phyloP scores from a whole-genome alignment of 129 eudicot species.

The Oenanthe sinensis region DNA sequence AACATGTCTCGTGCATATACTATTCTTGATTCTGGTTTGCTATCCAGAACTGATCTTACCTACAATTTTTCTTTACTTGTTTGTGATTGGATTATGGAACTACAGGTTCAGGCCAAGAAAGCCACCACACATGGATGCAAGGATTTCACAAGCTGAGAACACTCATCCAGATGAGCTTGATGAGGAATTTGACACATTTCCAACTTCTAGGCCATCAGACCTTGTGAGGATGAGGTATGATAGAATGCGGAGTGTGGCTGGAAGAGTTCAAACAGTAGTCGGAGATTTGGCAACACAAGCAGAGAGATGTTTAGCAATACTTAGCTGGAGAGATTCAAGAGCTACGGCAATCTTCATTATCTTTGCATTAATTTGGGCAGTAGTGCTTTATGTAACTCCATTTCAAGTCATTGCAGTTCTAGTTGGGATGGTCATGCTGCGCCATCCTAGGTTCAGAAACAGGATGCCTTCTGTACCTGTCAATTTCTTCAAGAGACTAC shows the following conservation, averaged over 20 bases:
- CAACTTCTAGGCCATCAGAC: conserved; percentile 55
- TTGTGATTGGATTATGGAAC: conserved; percentile 86
- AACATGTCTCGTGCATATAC: conserved; percentile 62
- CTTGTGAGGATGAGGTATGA: conserved; percentile 75
- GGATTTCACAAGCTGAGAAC: conserved; percentile 78
- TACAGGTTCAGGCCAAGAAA: conserved; percentile 68
- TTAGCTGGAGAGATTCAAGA: conserved; percentile 92
- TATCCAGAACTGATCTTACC: conserved; percentile 85
- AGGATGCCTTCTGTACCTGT: conserved; percentile 82
- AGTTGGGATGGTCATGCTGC: conserved; percentile 49
- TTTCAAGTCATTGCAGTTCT: conserved; percentile 69
- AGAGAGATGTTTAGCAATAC: conserved; percentile 64
- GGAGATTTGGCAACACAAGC: conserved; percentile 90
- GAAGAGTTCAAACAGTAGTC: conserved; percentile 67
- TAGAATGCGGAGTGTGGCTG: conserved; percentile 71
- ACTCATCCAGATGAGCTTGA: conserved; percentile 71
- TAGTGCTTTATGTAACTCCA: conserved; percentile 74
- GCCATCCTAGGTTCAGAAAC: conserved; percentile 78
- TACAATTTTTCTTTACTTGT: conserved; percentile 77
- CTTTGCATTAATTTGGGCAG: conserved; percentile 63
- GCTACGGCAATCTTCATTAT: conserved; percentile 75
- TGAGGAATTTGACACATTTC: conserved; percentile 88
- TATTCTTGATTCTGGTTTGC: conserved; percentile 74
- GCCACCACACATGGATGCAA: conserved; percentile 95
- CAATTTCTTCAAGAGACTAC: conserved; percentile 86